Conservation (phyloP, 768 basidiomycete species). For the Boletus sp. region DNA sequence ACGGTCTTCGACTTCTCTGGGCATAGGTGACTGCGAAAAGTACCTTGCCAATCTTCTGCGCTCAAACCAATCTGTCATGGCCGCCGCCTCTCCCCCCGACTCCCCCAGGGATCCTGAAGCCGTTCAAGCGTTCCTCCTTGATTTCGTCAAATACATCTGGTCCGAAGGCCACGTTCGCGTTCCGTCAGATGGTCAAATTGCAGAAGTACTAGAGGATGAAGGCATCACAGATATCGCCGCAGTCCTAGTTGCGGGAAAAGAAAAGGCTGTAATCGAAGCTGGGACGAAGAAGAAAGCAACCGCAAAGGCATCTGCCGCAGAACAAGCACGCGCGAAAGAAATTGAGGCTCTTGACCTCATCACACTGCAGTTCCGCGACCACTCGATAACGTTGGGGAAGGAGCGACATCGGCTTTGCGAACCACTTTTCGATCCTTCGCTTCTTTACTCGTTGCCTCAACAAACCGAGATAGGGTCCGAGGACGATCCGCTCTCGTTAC, state of each 20-base stretch:
- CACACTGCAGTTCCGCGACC: constrained; percentile 68
- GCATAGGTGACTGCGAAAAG: constrained; percentile 67
- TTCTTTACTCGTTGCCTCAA: constrained; percentile 43
- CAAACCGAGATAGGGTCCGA: constrained; percentile 24
- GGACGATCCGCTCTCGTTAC: constrained; percentile 45
- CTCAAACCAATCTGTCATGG: constrained; percentile 63
- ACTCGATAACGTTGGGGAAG: constrained; percentile 75
- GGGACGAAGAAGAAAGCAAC: constrained; percentile 76
- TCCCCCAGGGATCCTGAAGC: constrained; percentile 45
- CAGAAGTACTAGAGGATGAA: constrained; percentile 65
- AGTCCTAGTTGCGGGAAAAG: constrained; percentile 86
- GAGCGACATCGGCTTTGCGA: constrained; percentile 91
- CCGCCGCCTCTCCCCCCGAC: constrained; percentile 54
- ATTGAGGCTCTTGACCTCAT: constrained; percentile 85
- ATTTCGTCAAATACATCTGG: constrained; percentile 65
- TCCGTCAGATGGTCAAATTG: constrained; percentile 72
- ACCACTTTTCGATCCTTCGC: constrained; percentile 74
- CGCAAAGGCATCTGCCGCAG: constrained; percentile 72
- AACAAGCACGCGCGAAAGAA: constrained; percentile 76
- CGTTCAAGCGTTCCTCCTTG: constrained; percentile 52
- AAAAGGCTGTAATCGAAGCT: constrained; percentile 83
- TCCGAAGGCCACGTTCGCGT: constrained; percentile 66
- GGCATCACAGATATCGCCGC: constrained; percentile 90
- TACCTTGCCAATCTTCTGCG: constrained; percentile 75
- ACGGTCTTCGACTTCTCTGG: constrained; percentile 57